These are phyloP conservation scores for Suillus placidus DNA, from an alignment of 768 basidiomycete genomes.

Conservation along the genomic window DNA sequence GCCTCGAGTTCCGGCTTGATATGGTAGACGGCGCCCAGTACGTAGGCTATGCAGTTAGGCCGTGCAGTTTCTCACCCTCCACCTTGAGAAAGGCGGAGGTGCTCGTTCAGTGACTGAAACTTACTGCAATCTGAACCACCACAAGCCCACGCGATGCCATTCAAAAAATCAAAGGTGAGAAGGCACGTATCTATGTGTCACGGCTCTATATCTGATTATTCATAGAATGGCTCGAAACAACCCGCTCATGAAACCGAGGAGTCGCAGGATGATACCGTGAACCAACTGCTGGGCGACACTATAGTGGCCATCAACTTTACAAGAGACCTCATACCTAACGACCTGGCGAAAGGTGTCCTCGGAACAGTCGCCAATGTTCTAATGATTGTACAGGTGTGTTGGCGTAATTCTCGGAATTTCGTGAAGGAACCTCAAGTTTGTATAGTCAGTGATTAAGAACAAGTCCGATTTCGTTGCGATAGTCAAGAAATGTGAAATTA, in stretches of 20 bases:
- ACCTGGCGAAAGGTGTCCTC: neutral
- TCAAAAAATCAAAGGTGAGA: neutral
- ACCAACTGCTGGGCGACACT: neutral
- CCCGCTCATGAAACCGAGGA: neutral
- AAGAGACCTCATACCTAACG: neutral
- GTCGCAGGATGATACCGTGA: neutral
- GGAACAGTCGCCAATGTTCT: neutral
- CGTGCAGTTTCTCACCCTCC: too few species aligned
- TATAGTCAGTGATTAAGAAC: neutral
- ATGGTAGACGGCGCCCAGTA: too few species aligned
- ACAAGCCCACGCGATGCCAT: too few species aligned
- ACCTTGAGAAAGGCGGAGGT: neutral
- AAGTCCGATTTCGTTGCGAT: neutral
- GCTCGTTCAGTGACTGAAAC: too few species aligned
- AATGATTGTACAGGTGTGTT: neutral
- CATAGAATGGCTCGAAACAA: neutral
- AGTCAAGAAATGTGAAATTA: neutral
- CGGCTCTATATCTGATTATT: neutral
- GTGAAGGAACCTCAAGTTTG: neutral
- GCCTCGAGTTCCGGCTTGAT: too few species aligned
- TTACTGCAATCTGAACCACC: too few species aligned
- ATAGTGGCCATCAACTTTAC: neutral
- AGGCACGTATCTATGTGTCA: neutral
- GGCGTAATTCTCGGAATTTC: neutral
- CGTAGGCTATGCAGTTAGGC: too few species aligned